Conservation (phyloP, 1,284 basidiomycete species). For the Irpex sp. region DNA sequence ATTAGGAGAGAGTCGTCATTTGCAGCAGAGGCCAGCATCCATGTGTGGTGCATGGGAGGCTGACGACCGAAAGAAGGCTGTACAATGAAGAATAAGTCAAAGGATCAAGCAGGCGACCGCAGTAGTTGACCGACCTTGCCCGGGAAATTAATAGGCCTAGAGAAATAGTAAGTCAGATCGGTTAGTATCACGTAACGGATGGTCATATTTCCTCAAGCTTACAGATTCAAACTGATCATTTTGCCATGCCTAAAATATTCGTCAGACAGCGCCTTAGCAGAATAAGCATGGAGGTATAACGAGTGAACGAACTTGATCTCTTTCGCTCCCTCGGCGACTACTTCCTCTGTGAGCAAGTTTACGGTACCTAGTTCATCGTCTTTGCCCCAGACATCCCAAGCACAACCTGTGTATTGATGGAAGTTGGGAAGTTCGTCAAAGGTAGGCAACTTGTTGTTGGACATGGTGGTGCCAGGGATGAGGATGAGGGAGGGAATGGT, state of each 20-base stretch:
- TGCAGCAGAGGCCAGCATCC: conserved; percentile 24
- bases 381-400: conserved; percentile 70
- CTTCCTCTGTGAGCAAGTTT: conserved; percentile 62
- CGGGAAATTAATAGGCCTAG: conserved; percentile 67
- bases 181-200: conserved; percentile 3
- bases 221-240: conserved; percentile 63
- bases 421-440: conserved; percentile 62
- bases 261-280: background rate
- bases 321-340: conserved; percentile 53
- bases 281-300: conserved; percentile 8
- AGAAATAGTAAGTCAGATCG: background rate
- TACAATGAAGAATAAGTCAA: background rate
- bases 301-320: conserved; percentile 51
- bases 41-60: conserved; percentile 40
- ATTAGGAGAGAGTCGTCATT: conserved; percentile 65
- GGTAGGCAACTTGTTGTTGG: conserved; percentile 38
- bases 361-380: conserved; percentile 70
- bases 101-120: background rate
- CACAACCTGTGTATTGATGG: conserved; percentile 57
- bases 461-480: conserved; percentile 1
- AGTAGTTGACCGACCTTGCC: conserved; percentile 38
- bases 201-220: conserved; percentile 16
- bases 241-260: conserved; percentile 43
- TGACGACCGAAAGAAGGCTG: conserved; percentile 58
- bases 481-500: background rate